Base-by-base conservation (phyloP, 2,329 filamentous ascomycete species). In the Fusarium oxysporum region DNA sequence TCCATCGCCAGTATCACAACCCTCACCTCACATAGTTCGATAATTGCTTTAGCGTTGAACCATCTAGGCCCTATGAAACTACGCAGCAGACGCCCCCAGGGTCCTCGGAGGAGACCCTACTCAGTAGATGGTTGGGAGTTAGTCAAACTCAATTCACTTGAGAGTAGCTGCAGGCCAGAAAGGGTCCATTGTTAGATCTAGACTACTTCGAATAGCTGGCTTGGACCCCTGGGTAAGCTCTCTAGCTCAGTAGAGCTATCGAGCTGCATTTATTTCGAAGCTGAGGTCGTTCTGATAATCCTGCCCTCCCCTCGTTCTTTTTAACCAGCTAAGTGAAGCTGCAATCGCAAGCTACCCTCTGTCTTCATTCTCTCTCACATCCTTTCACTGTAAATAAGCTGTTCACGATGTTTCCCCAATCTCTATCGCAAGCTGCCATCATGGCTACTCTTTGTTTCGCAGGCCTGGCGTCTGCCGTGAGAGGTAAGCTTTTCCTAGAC, bases 1-100 rank as follows among this genome's bases (percentile, higher is more conserved):
- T 17, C 10, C 2, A 17, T 16, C 3, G 17, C n/a, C 12, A 4
- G 12, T 5, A 16, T 37, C 23, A 12, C 9, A n/a, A 5, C 13
- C 6, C 11, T 21, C 23, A n/a, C 33, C 50, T 28, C 9, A n/a
- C 23, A 38, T 54, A 21, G 23, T 40, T 38, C 23, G 23, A 54
- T 54, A 40, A 38, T 38, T 54, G 13, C 13, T 54, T n/a, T 38
- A 54, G 50, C 23, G 32, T 10, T n/a, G 33, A 16, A 16, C 1
- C 17, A 16, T 6, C 0, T 10, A 12, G 4, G 33, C 33, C 13
- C 23, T 37, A 8, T 8, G 23, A 8, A 8, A 11, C 50, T 21
- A 8, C 2, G 13, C 4, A 38, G 23, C 9, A n/a, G 13, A 54
- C 32, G 10, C 33, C 25, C 33, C 19, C 7, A 7, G 23, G 17